Percentiles rank a stretch among this genome's conserved stretches.
Evolutionary conservation across 768 basidiomycete genomes (phyloP).

Genomic region (Dendrothele bispora): DNA sequence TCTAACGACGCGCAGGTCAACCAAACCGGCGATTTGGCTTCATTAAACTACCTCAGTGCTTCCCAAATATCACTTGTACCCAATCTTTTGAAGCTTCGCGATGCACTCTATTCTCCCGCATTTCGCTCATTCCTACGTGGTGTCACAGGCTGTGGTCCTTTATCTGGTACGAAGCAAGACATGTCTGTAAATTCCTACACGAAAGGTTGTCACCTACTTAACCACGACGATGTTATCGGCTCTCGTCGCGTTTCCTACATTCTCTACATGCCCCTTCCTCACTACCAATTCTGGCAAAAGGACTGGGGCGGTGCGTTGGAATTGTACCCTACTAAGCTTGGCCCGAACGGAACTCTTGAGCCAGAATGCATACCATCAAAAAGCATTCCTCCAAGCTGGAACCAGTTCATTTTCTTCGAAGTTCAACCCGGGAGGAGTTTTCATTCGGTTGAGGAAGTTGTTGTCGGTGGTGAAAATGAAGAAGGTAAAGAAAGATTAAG

Average conservation of each 20-base stretch:
- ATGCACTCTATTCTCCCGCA: conserved; percentile 83
- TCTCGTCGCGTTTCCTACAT: conserved; percentile 94
- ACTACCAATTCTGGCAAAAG: conserved; percentile 74
- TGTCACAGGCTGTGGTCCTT: conserved; percentile 90
- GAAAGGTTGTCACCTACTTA: conserved; percentile 89
- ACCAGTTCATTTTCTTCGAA: conserved; percentile 84
- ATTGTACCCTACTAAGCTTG: conserved; percentile 74
- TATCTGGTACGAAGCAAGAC: conserved; percentile 91
- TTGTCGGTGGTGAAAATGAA: conserved; percentile 68
- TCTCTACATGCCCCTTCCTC: conserved; percentile 88
- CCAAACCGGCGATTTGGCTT: conserved; percentile 96
- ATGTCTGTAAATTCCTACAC: conserved; percentile 94
- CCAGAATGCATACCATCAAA: conserved; percentile 67
- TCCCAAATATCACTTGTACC: conserved; percentile 79
- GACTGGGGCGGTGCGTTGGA: conserved; percentile 95
- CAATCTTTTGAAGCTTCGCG: conserved; percentile 76
- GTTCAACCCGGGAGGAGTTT: conserved; percentile 97
- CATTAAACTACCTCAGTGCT: conserved; percentile 81
- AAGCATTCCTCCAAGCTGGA: conserved; percentile 79
- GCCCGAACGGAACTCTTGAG: conserved; percentile 65
- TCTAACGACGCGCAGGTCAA: conserved; percentile 61
- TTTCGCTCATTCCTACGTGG: conserved; percentile 83
- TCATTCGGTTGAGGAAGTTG: conserved; percentile 95
- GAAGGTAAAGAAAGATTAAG: conserved; percentile 78
- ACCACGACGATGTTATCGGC: conserved; percentile 98